Percentiles rank a stretch among this genome's conserved stretches.
Evolutionary conservation across 345 rosid genomes (phyloP).

Genomic region (Eutrema yunnanense): DNA sequence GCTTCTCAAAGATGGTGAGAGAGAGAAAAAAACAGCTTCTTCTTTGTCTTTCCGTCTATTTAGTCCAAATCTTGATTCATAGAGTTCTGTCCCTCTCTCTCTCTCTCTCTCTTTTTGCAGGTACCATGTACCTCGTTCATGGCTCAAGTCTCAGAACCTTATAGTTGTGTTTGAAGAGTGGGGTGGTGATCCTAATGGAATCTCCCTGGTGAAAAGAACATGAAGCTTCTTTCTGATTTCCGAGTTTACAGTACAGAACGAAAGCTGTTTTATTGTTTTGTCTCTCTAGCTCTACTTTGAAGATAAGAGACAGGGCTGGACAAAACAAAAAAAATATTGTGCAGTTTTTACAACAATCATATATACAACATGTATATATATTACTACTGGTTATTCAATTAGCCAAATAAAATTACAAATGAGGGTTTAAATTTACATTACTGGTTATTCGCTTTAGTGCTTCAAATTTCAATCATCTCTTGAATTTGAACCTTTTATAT

Average conservation of each 20-base stretch:
- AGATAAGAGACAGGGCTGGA: conserved; percentile 20
- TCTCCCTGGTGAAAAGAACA: conserved; percentile 59
- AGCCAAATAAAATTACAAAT: not conserved
- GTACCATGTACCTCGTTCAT: conserved; percentile 89
- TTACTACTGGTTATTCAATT: not conserved
- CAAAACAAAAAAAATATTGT: not conserved
- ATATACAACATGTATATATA: conserved; percentile 12
- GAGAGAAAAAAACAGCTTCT: not conserved
- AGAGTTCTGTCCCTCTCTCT: not conserved
- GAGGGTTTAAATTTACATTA: not conserved
- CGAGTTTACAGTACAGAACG: conserved; percentile 12
- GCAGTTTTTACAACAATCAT: conserved; percentile 12
- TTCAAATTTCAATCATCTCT: not conserved
- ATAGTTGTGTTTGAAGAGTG: conserved; percentile 78
- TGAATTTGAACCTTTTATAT: not conserved
- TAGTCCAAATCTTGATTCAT: conserved; percentile 7
- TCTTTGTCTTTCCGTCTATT: not conserved
- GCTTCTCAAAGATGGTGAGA: conserved; percentile 76
- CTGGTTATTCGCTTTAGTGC: not conserved
- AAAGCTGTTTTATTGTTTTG: conserved; percentile 14
- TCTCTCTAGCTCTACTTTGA: conserved; percentile 17
- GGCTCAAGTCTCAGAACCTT: conserved; percentile 66
- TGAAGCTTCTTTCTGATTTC: conserved; percentile 23
- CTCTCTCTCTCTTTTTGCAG: conserved; percentile 29
- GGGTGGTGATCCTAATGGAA: conserved; percentile 84